Base-by-base conservation (phyloP, 306 rosid species). In the Sindora glabra region DNA sequence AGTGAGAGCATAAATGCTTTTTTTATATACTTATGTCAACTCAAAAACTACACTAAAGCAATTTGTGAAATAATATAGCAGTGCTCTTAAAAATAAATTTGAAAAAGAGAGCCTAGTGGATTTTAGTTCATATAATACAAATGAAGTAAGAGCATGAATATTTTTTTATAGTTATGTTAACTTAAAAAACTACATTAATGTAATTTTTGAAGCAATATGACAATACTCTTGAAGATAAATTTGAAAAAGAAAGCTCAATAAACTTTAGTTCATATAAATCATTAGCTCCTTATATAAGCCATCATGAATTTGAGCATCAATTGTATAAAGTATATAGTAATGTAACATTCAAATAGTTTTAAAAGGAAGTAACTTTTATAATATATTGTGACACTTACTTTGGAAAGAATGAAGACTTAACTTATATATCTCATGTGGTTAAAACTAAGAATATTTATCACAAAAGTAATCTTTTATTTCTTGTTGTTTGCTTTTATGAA, bases 381-480 rank as follows among this genome's bases (percentile, higher is more conserved):
- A 65, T 65, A 30, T 65, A 42, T 42, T 65, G 46, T 37, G 53
- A 53, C 38, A 54, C 65, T 29, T 32, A 53, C 42, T 59, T 59
- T 59, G 54, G 30, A 54, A 59, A 17, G 41, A 59, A 44, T 12
- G 65, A 59, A 30, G 54, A 42, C 65, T 27, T 42, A 30, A 38
- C 29, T 59, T 59, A 53, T 42, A 37, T 30, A 17, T 44, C 18
- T 19, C 45, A 53, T 44, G 42, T 44, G 27, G 65, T 59, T 29
- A 54, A 59, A 50, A 44, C 30, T 59, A 59, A 44, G 19, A 59
- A 29, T 17, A 25, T 45, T 12, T 42, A 29, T 12, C 53, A 59
- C 11, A 39, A 27, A 42, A 44, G 27, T 38, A 44, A 44, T 27
- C 45, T 42, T 33, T 8, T 59, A 44, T 42, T 42, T 29, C 45